These are phyloP conservation scores for Acanthamoeba healyi DNA, from an alignment of 208 protist species.

Conservation along the genomic window DNA sequence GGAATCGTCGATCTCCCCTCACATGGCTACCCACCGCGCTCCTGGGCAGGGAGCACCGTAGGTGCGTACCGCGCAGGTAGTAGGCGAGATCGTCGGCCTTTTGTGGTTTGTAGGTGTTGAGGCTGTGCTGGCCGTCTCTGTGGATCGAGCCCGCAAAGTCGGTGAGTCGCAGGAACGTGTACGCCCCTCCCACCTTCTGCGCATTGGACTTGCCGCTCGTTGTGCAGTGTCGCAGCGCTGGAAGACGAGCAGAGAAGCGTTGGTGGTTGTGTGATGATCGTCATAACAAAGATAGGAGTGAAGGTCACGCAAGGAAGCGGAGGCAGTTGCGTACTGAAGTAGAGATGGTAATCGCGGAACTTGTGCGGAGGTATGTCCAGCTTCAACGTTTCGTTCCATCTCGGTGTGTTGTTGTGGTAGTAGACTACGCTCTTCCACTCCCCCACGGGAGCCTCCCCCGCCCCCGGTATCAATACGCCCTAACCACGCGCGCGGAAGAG, in stretches of 20 bases:
- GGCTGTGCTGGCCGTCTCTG: slow-evolving; percentile 6
- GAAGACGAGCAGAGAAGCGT: slow-evolving; percentile 8
- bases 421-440: slow-evolving; percentile 79
- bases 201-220: slow-evolving; percentile 52
- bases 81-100: slow-evolving; percentile 58
- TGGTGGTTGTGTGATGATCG: too few relatives aligned
- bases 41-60: too few relatives aligned
- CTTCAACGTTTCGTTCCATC: slow-evolving; percentile 77
- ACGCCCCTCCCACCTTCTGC: neutral
- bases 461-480: slow-evolving; percentile 21
- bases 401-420: slow-evolving; percentile 79
- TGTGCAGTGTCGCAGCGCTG: slow-evolving; percentile 78
- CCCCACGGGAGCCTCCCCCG: slow-evolving; percentile 40
- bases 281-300: too few relatives aligned
- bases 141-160: neutral
- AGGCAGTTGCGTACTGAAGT: neutral
- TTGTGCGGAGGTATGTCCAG: slow-evolving; percentile 69
- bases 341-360: slow-evolving; percentile 73
- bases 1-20: neutral
- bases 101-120: slow-evolving; percentile 33
- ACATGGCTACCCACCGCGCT: neutral
- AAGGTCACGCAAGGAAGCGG: too few relatives aligned
- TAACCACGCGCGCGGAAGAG: neutral
- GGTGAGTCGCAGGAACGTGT: slow-evolving; percentile 48
- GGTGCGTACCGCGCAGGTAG: neutral